Evolutionary conservation across 768 basidiomycete species (phyloP).

Genomic region (Rhodosporidiobolus odoratus): DNA sequence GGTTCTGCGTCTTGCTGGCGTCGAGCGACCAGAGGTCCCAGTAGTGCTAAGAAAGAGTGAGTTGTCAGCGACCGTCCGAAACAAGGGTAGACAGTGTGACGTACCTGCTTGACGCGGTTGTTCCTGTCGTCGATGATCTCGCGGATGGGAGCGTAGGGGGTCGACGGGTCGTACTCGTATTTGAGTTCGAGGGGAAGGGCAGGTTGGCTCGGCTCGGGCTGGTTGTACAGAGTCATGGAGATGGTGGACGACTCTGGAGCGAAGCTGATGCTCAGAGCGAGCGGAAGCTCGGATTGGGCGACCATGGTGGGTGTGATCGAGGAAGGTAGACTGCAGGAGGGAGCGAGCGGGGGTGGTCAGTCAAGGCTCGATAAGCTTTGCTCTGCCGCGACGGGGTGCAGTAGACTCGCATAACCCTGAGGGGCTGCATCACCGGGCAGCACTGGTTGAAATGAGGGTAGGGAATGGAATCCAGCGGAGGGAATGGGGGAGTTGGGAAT

Average conservation of each 20-base stretch:
- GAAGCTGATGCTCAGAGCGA: conserved; percentile 39
- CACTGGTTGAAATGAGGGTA: no score
- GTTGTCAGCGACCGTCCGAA: background rate
- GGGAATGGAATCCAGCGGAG: no score
- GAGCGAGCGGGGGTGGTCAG: no score
- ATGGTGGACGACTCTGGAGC: conserved; percentile 33
- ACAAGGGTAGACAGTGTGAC: background rate
- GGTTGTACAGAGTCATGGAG: conserved; percentile 39
- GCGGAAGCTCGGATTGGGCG: conserved; percentile 31
- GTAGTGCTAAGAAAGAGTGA: conserved; percentile 63
- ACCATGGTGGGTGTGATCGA: conserved; percentile 28
- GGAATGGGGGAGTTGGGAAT: no score
- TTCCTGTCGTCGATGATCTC: conserved; percentile 79
- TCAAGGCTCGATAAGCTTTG: no score
- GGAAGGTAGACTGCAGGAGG: no score
- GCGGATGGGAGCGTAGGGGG: conserved; percentile 82
- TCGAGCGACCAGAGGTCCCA: conserved; percentile 98
- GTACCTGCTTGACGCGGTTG: conserved; percentile 64
- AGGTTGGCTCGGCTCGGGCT: conserved; percentile 21
- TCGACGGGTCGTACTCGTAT: conserved; percentile 80
- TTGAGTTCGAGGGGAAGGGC: conserved; percentile 74
- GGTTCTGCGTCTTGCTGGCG: conserved; percentile 51
- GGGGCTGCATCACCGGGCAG: no score
- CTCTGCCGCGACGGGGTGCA: no score
- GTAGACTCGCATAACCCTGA: no score